Conservation (phyloP, 176 grass and related monocot genomes). For the Aegilops longissima region DNA sequence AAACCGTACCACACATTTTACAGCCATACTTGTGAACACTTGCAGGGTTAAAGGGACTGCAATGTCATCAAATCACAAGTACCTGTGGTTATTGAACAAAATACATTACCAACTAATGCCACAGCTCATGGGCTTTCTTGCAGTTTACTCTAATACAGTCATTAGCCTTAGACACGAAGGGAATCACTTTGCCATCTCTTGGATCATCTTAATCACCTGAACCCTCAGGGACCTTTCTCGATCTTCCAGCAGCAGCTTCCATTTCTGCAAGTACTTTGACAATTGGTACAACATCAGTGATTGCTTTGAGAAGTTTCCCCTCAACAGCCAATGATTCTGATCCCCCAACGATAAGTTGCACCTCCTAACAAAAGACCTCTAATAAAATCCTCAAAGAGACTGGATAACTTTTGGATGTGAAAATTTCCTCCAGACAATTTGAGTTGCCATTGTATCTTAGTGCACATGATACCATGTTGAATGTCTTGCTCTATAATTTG, state of each 20-base stretch:
- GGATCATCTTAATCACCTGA: no score
- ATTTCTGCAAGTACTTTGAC: no score
- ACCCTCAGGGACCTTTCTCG: no score
- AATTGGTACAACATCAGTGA: no score
- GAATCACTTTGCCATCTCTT: neutral
- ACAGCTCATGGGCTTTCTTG: neutral
- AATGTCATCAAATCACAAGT: no score
- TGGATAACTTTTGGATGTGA: neutral
- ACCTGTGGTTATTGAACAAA: no score
- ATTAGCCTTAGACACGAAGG: neutral
- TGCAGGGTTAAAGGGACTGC: no score
- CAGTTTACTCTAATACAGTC: neutral
- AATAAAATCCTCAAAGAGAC: neutral
- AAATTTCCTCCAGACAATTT: neutral
- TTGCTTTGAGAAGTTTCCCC: no score
- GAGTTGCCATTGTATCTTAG: neutral
- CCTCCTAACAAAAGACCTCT: neutral
- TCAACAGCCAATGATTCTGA: no score
- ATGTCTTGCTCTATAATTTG: slow-evolving; percentile 9
- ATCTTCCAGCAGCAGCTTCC: no score
- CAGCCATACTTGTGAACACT: no score
- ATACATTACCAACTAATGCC: neutral
- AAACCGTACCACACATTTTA: no score
- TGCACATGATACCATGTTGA: slow-evolving; percentile 9
- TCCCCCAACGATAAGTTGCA: neutral